Base-by-base conservation (phyloP, 768 basidiomycete species). In the Mycena maculata region DNA sequence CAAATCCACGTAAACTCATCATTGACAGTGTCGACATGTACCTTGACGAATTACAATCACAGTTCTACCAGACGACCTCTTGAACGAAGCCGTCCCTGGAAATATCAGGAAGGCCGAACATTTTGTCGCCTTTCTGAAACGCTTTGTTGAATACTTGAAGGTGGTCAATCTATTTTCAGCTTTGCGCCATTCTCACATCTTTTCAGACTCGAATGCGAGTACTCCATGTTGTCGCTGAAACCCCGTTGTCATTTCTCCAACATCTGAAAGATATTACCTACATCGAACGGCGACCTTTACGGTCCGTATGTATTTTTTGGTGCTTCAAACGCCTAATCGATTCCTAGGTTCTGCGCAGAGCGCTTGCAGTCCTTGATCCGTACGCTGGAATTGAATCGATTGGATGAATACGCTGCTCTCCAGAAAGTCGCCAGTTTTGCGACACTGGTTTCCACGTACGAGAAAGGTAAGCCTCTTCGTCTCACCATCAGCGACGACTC, bases 31-130 rank as follows among this genome's bases (percentile, higher is more conserved):
- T 23, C 20, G 36, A 66, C 27, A 56, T 65, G 58, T 38, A 65
- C 60, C 36, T 18, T 54, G 15, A n/a, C n/a, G n/a, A n/a, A n/a
- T n/a, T 60, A n/a, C 7, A n/a, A 48, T 52, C 15, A 12, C 67
- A 95, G 95, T 94, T 31, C 83, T 99, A 2, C 97, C 98, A 23
- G 95, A 96, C 63, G 98, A 99, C 76, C 87, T 99, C 50, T 83
- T 99, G 50, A 92, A 90, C 57, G 98, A 99, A 80, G 97, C 98
- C 8, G 87, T 99, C 53, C 98, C 98, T 33, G 98, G 98, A 13
- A 99, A 99, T 74, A 99, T 99, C 65, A 87, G 98, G 49, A 98
- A 99, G 78, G 98, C 98, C 0, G 98, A 99, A 75, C 98, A 99
- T 80, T 99, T 99, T 73, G 95, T 98, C 18, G 97, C 98, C 0